phyloP scores from a whole-genome alignment of 768 basidiomycete genomes.

The Lactarius vividus region DNA sequence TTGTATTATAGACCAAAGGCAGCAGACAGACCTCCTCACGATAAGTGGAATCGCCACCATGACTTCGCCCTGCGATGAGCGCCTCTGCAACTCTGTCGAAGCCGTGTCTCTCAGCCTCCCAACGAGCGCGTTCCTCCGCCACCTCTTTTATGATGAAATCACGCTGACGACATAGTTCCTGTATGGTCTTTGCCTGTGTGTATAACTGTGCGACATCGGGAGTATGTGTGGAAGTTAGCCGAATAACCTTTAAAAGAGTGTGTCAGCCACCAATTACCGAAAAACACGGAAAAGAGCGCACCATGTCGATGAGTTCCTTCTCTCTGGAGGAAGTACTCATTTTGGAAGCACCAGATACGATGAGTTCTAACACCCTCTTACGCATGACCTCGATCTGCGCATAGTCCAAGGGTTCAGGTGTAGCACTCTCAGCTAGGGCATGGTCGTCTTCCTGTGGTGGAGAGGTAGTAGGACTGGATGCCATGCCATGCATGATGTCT shows the following conservation, averaged over 20 bases:
- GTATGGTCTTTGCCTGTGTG: conserved; percentile 62
- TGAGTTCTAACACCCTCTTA: conserved; percentile 45
- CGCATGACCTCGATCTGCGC: conserved; percentile 51
- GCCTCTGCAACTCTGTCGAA: conserved; percentile 71
- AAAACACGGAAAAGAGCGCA: conserved; percentile 33
- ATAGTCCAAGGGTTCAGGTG: conserved; percentile 43
- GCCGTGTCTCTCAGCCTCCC: conserved; percentile 59
- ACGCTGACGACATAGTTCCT: conserved; percentile 52
- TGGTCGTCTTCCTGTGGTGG: conserved; percentile 33
- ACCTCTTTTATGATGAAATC: conserved; percentile 52
- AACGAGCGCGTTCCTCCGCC: conserved; percentile 57
- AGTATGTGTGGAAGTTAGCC: conserved; percentile 42
- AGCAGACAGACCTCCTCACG: conserved; percentile 45
- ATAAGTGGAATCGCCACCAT: conserved; percentile 37
- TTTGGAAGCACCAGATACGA: conserved; percentile 32
- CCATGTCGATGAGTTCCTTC: conserved; percentile 57
- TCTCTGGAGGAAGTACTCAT: conserved; percentile 38
- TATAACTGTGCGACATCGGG: conserved; percentile 46
- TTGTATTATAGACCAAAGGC: neutral
- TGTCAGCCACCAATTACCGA: conserved; percentile 3
- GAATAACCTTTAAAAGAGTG: conserved; percentile 43
- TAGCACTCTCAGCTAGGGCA: conserved; percentile 28
- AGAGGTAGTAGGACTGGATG: conserved; percentile 44
- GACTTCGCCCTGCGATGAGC: conserved; percentile 49
- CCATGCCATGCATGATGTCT: conserved; percentile 54